Evolutionary conservation across 2,329 filamentous ascomycete genomes (phyloP), one percentile per base, ranked within the genome.

Genomic region (Venturia nashicola): DNA sequence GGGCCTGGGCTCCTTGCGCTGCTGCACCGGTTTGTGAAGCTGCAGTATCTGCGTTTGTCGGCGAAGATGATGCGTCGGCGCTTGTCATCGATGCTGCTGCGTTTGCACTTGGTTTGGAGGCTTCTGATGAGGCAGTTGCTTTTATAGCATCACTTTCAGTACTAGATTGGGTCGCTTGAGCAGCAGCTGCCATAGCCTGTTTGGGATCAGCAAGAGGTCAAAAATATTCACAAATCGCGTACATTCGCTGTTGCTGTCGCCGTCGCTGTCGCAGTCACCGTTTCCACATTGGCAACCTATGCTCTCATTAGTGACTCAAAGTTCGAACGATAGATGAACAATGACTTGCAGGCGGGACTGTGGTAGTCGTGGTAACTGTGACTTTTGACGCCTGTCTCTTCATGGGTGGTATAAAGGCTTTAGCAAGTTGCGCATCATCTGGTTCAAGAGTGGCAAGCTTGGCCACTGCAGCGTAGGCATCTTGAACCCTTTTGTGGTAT

Each of bases 201-300:
- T 8, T 42, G 12, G 3, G 3, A 40, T 60, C n/a, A 60, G 34
- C 34, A 60, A 18, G 7, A 32, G 3, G 2, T 51, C 20, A 3
- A 27, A n/a, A 9, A 6, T 60, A n/a, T 6, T 3, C 9, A 32
- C 6, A 14, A 1, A 60, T 23, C 18, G 34, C 36, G 14, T 44
- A 60, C 59, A 18, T 8, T 44, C 8, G 36, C 39, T 34, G 59
- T 44, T 12, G n/a, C 59, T 16, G 59, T 60, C 16, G 7, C 59
- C 14, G 59, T 60, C 9, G 6, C 59, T 4, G 59, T 60, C 14
- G 36, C 59, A 23, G 36, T 60, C 20, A 60, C 36, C 5, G 59
- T 60, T n/a, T 60, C 36, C 14, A 60, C 59, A 44, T 60, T 60
- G 20, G 59, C 59, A 42, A n/a, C 59, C 59, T 60, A 27, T 7